Evolutionary conservation across 129 eudicot genomes (phyloP), one percentile per base, ranked within the genome.

Genomic region (Artemisia annua): DNA sequence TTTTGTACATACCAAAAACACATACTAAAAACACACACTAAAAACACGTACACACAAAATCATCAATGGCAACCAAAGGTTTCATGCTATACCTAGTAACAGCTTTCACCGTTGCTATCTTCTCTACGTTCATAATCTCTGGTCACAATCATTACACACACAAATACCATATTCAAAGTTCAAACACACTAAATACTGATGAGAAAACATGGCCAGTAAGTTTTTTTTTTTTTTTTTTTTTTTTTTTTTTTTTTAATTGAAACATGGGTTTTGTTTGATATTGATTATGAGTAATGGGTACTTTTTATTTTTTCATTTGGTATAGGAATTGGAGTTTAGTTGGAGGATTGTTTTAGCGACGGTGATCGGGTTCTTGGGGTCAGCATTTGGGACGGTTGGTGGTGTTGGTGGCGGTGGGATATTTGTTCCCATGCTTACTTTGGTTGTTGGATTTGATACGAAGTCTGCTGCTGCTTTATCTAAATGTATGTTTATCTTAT

Each of bases 391-490:
- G 9, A 90, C 99, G 1, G 99, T 95, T 20, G 99, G 99, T 11
- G 99, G 99, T 0, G 96, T 95, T 70, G 99, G 99, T 17, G 99
- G 99, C 0, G 99, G 99, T 1, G 99, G 99, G 78, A 95, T 95
- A 78, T 95, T 95, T 59, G 97, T 90, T 53, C 99, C 99, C 7
- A 88, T 89, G 99, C 91, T 93, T 49, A 87, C 90, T 20, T 72
- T 93, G 39, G 44, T 93, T 55, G 85, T 93, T 63, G 98, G 98
- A 0, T 93, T 93, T 70, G 98, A 93, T 63, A 87, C 97, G 32
- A 93, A 93, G 72, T 89, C 98, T 79, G 97, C 98, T 50, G 98
- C 98, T 77, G 98, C 98, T 54, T 85, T 89, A 58, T 93, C 97
- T 57, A 93, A 93, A 67, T 95, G 99, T 95, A 86, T 32, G 79